Evolutionary conservation across 768 basidiomycete genomes (phyloP).

Genomic region (Clitopilus passeckerianus): DNA sequence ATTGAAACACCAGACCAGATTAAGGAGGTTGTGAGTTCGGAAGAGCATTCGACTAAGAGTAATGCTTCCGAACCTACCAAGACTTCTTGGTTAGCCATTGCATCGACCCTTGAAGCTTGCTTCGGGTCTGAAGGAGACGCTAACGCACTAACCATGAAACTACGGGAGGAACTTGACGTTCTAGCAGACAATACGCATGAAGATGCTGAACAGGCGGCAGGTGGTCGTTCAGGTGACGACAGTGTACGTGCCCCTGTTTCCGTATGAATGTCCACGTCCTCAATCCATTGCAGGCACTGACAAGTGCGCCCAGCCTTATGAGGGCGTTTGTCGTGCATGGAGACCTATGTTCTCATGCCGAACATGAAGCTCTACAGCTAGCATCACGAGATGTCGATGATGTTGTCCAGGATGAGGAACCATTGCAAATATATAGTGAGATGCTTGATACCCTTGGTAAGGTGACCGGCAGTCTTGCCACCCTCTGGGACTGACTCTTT

Average conservation of each 20-base stretch:
- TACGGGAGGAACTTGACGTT: conserved; percentile 21
- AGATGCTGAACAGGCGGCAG: conserved; percentile 26
- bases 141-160: conserved; percentile 9
- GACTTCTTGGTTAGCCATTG: conserved; percentile 49
- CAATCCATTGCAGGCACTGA: neutral
- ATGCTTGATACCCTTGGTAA: conserved; percentile 39
- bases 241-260: neutral
- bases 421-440: conserved; percentile 33
- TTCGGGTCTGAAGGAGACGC: conserved; percentile 17
- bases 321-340: conserved; percentile 42
- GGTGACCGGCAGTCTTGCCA: conserved; percentile 2
- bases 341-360: conserved; percentile 33
- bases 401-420: conserved; percentile 31
- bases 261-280: too few species aligned
- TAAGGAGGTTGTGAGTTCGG: neutral
- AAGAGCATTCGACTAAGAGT: neutral
- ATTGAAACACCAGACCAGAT: neutral
- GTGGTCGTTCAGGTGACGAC: neutral
- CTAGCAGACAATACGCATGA: conserved; percentile 20
- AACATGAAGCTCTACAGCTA: conserved; percentile 38
- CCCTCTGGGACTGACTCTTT: neutral
- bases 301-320: conserved; percentile 40
- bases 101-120: conserved; percentile 47
- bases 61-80: neutral
- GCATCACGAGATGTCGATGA: conserved; percentile 28